A percentile compares a stretch with the other conserved stretches of the same genome.
phyloP scores from a whole-genome alignment of 108 stramenopile species.

The Skeletonema grethae region DNA sequence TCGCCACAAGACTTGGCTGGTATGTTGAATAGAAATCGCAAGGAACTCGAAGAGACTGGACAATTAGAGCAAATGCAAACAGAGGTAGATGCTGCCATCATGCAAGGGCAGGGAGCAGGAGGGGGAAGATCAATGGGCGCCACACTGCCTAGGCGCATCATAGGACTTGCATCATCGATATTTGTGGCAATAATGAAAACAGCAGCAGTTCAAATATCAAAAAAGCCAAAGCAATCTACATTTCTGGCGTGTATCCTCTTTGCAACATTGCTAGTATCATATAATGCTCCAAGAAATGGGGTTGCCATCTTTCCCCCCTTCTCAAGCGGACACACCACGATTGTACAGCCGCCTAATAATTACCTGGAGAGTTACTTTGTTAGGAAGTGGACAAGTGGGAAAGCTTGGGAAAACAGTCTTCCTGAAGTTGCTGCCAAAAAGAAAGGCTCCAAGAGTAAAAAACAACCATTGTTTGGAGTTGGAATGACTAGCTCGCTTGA shows the following conservation, averaged over 20 bases:
- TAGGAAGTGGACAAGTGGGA: conserved; percentile 14
- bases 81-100: conserved; percentile 30
- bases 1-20: conserved; percentile 55
- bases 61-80: conserved; percentile 32
- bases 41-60: conserved; percentile 53
- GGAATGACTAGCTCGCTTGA: conserved; percentile 51
- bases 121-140: conserved; percentile 25
- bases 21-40: conserved; percentile 68
- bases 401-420: conserved; percentile 32
- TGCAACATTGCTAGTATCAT: conserved; percentile 35
- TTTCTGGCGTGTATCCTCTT: conserved; percentile 26
- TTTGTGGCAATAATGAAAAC: conserved; percentile 43
- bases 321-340: conserved; percentile 61
- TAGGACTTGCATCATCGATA: conserved; percentile 44
- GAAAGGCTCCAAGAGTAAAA: conserved; percentile 20
- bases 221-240: conserved; percentile 59
- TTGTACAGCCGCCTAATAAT: conserved; percentile 46
- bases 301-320: conserved; percentile 55
- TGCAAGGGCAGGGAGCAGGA: conserved; percentile 20
- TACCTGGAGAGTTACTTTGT: conserved; percentile 42
- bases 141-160: conserved; percentile 44
- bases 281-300: conserved; percentile 69
- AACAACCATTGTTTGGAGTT: conserved; percentile 39
- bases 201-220: conserved; percentile 35
- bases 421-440: conserved; percentile 7